These are phyloP conservation scores for Penicillium odoratum DNA, from an alignment of 495 filamentous ascomycete genomes.

Conservation along the genomic window DNA sequence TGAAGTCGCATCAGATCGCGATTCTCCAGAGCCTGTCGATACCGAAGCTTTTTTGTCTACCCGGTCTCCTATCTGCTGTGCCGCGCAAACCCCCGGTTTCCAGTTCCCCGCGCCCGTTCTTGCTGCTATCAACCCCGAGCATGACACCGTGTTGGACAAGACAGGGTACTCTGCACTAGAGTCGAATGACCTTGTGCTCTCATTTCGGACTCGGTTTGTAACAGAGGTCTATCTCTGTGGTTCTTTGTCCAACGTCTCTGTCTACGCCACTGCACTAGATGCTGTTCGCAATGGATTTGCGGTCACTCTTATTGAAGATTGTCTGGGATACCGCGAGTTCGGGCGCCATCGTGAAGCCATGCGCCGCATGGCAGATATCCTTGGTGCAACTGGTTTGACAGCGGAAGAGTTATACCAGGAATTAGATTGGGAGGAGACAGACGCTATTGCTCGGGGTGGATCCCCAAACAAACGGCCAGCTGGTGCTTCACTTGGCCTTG, in stretches of 20 bases:
- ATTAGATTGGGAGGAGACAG: slow-evolving; percentile 48
- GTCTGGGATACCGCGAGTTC: slow-evolving; percentile 77
- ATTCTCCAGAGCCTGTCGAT: slow-evolving; percentile 37
- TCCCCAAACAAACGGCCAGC: slow-evolving; percentile 18
- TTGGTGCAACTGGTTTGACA: slow-evolving; percentile 66
- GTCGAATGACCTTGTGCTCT: slow-evolving; percentile 66
- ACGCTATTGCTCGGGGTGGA: slow-evolving; percentile 36
- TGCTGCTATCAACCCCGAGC: slow-evolving; percentile 51
- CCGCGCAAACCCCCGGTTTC: slow-evolving; percentile 60
- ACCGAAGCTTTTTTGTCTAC: slow-evolving; percentile 65
- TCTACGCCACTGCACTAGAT: slow-evolving; percentile 91
- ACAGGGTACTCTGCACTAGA: slow-evolving; percentile 87
- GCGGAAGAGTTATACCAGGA: slow-evolving; percentile 59
- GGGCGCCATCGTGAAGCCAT: slow-evolving; percentile 74
- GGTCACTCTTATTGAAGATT: slow-evolving; percentile 85
- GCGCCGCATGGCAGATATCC: slow-evolving; percentile 70
- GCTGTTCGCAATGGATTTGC: slow-evolving; percentile 83
- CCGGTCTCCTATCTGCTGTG: slow-evolving; percentile 56
- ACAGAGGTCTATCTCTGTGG: slow-evolving; percentile 94
- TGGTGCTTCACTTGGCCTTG: slow-evolving; percentile 32
- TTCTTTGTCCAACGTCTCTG: slow-evolving; percentile 81
- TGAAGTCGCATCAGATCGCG: slow-evolving; percentile 24
- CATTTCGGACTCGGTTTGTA: slow-evolving; percentile 73
- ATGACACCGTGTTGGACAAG: slow-evolving; percentile 74
- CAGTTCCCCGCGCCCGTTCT: slow-evolving; percentile 65